Evolutionary conservation across 2,329 filamentous ascomycete genomes (phyloP).

Genomic region (Aspergillus persii): DNA sequence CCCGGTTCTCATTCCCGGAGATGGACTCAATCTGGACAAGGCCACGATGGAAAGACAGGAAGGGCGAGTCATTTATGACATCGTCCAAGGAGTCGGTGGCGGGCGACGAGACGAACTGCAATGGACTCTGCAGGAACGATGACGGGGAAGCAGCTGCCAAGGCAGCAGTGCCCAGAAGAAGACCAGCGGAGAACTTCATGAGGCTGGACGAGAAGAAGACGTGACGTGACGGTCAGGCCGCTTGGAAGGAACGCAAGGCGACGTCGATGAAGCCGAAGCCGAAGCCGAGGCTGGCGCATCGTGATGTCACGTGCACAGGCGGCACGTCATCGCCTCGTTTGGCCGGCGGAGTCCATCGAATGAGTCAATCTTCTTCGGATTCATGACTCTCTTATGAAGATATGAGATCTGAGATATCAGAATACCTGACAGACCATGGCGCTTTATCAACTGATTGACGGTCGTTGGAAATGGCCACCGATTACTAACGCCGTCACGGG

Average conservation of each 20-base stretch:
- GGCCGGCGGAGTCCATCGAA: no score
- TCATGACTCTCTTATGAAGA: no score
- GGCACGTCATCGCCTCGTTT: background rate
- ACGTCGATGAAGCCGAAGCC: background rate
- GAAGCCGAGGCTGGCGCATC: background rate
- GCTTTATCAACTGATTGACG: background rate
- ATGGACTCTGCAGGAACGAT: conserved; percentile 22
- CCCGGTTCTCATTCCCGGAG: conserved; percentile 64
- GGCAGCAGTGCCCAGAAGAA: conserved; percentile 19
- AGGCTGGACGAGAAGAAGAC: background rate
- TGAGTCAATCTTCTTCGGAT: no score
- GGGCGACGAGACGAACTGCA: background rate
- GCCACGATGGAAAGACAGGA: conserved; percentile 71
- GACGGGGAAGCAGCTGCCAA: conserved; percentile 27
- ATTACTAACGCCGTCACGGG: background rate
- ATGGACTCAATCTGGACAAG: conserved; percentile 74
- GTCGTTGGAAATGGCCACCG: no score
- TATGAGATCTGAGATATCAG: no score
- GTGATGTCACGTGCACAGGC: background rate
- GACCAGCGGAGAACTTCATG: conserved; percentile 14
- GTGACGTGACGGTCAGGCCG: background rate
- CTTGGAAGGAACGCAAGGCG: background rate
- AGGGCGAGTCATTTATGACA: conserved; percentile 43
- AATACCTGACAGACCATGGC: no score
- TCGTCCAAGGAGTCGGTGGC: conserved; percentile 24